These are phyloP conservation scores for Gastrolobium bilobum DNA, from an alignment of 306 rosid species.

Conservation along the genomic window DNA sequence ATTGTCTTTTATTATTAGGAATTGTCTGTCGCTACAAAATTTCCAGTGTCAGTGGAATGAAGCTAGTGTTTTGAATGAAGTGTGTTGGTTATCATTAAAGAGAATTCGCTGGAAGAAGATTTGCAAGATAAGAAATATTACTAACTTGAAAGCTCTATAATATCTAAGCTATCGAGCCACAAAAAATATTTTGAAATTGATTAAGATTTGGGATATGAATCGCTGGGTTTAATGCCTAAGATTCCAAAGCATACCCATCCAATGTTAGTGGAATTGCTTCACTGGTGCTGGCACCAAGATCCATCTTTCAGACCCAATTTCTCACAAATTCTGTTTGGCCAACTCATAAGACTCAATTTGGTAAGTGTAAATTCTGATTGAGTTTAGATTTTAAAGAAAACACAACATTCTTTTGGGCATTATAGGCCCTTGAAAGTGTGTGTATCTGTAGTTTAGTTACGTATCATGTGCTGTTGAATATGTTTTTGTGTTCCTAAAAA, in stretches of 20 bases:
- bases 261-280: constrained; percentile 66
- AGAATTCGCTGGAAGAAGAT: not conserved
- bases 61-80: constrained; percentile 27
- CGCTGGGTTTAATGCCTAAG: constrained; percentile 82
- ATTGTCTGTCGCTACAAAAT: not conserved
- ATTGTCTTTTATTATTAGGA: not conserved
- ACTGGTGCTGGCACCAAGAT: constrained; percentile 79
- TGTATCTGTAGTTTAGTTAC: too few species aligned
- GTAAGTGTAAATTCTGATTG: too few species aligned
- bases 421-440: too few species aligned
- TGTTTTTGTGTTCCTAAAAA: too few species aligned
- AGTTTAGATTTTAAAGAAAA: too few species aligned
- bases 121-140: constrained; percentile 13
- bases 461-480: too few species aligned
- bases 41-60: not conserved
- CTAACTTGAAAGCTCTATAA: constrained; percentile 11
- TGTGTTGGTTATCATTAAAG: constrained; percentile 13
- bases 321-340: constrained; percentile 70
- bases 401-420: too few species aligned
- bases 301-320: constrained; percentile 79
- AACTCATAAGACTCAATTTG: too few species aligned
- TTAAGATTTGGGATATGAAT: constrained; percentile 39
- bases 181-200: not conserved
- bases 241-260: constrained; percentile 72
- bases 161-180: constrained; percentile 20